Percentiles rank a stretch among this genome's conserved stretches.
Evolutionary conservation across 352 stramenopile genomes (phyloP).

Genomic region (Plasmopara muralis): DNA sequence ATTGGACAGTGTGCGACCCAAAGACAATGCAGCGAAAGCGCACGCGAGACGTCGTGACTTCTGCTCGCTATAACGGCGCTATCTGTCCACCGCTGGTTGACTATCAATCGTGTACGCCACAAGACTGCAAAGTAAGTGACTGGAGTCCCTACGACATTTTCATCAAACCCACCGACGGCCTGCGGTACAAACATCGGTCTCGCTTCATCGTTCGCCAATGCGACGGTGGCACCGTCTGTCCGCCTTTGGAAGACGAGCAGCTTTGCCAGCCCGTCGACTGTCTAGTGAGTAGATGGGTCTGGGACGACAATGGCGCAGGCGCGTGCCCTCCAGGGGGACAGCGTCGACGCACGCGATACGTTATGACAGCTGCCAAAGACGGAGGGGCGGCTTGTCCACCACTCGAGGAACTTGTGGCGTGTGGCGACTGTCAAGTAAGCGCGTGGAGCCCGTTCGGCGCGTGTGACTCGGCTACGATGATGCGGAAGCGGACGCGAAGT

Average conservation of each 20-base stretch:
- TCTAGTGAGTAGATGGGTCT: conserved; percentile 46
- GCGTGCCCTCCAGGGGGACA: conserved; percentile 26
- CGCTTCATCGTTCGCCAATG: conserved; percentile 26
- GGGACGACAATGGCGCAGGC: conserved; percentile 33
- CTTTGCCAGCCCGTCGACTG: conserved; percentile 53
- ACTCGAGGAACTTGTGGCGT: conserved; percentile 26
- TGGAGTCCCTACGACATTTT: conserved; percentile 45
- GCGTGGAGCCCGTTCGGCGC: conserved; percentile 37
- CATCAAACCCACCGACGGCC: conserved; percentile 29
- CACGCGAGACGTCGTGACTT: conserved; percentile 21
- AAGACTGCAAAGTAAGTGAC: conserved; percentile 40
- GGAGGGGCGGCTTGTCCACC: conserved; percentile 24
- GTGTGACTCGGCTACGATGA: conserved; percentile 25
- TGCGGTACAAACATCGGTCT: conserved; percentile 37
- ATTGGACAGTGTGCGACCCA: conserved; percentile 29
- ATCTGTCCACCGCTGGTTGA: conserved; percentile 34
- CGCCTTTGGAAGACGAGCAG: conserved; percentile 38
- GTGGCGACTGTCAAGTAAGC: conserved; percentile 50
- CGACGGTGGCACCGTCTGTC: conserved; percentile 39
- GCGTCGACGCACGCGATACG: conserved; percentile 20
- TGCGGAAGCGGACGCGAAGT: conserved; percentile 38
- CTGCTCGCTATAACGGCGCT: conserved; percentile 29
- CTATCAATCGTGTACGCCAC: conserved; percentile 33
- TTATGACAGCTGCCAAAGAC: conserved; percentile 25
- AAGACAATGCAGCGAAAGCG: conserved; percentile 28